Percentiles rank a stretch among this genome's conserved stretches.
Evolutionary conservation across 2,329 filamentous ascomycete species (phyloP).

Genomic region (Fusarium neocosmosporiellum): DNA sequence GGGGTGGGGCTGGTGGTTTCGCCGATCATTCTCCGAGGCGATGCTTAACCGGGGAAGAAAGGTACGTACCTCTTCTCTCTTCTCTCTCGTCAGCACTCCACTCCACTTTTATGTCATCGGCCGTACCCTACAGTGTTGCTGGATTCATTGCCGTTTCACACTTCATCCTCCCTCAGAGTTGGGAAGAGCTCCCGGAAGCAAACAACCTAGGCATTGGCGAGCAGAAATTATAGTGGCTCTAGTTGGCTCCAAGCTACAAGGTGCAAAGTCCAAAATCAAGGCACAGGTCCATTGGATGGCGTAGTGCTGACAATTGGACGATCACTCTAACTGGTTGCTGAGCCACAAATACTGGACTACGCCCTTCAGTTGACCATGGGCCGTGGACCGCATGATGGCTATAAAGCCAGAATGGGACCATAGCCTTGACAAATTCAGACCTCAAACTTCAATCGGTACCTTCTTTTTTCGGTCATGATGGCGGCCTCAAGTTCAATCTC

Average conservation of each 20-base stretch:
- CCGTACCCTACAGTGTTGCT: background rate
- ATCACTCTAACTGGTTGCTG: background rate
- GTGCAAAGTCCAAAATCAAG: background rate
- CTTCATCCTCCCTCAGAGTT: background rate
- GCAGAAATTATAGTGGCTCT: background rate
- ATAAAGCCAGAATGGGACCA: background rate
- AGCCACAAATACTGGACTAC: background rate
- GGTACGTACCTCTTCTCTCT: background rate
- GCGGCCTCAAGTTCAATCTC: slow-evolving; percentile 5
- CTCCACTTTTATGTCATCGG: background rate
- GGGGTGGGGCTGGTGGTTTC: too few relatives aligned
- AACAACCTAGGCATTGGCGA: background rate
- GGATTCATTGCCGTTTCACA: background rate
- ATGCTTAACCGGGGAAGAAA: background rate
- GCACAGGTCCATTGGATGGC: background rate
- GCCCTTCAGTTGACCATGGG: background rate
- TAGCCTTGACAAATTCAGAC: background rate
- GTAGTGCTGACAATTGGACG: background rate
- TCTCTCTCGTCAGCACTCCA: background rate
- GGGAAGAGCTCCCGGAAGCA: background rate
- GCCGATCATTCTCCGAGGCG: background rate
- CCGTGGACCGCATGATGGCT: too few relatives aligned
- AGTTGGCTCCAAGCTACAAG: background rate
- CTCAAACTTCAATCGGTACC: background rate
- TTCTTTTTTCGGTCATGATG: slow-evolving; percentile 4